Evolutionary conservation across 192 early-diverging fungal species (phyloP).

Genomic region (Dissophora ornata): DNA sequence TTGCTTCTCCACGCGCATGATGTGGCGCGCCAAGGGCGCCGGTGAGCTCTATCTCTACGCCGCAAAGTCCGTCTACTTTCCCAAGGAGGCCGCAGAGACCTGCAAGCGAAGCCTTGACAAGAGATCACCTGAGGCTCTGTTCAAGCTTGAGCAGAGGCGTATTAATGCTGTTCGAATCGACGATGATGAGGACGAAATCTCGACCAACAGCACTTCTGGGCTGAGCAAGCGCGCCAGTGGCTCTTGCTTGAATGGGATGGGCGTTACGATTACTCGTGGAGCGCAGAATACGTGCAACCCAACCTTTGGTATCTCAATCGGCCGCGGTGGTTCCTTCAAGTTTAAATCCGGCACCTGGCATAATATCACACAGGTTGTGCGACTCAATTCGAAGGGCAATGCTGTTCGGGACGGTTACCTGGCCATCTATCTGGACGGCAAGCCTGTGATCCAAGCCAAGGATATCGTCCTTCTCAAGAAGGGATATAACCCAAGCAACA

Average conservation of each 20-base stretch:
- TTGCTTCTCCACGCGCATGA: slow-evolving; percentile 65
- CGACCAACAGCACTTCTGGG: background rate
- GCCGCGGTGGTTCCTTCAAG: slow-evolving; percentile 58
- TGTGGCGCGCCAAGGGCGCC: slow-evolving; percentile 61
- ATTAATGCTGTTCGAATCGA: slow-evolving; percentile 18
- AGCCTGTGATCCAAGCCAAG: slow-evolving; percentile 8
- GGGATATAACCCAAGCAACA: slow-evolving; percentile 18
- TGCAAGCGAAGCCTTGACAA: slow-evolving; percentile 34
- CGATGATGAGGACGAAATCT: background rate
- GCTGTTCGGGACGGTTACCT: slow-evolving; percentile 29
- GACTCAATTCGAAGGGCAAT: slow-evolving; percentile 30
- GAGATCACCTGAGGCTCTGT: slow-evolving; percentile 16
- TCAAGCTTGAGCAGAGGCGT: slow-evolving; percentile 3
- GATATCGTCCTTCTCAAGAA: slow-evolving; percentile 40
- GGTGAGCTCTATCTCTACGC: slow-evolving; percentile 69
- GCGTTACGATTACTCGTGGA: slow-evolving; percentile 21
- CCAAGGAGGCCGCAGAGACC: background rate
- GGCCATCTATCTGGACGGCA: slow-evolving; percentile 35
- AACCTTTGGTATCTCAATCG: slow-evolving; percentile 62
- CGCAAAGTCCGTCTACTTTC: slow-evolving; percentile 47
- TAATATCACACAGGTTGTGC: slow-evolving; percentile 32
- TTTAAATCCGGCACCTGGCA: slow-evolving; percentile 62
- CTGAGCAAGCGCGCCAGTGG: slow-evolving; percentile 8
- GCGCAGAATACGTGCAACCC: slow-evolving; percentile 49
- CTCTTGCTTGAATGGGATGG: slow-evolving; percentile 24